Evolutionary conservation across 2,329 filamentous ascomycete genomes (phyloP), one percentile per base, ranked within the genome.

Genomic region (Colletotrichum phormii): DNA sequence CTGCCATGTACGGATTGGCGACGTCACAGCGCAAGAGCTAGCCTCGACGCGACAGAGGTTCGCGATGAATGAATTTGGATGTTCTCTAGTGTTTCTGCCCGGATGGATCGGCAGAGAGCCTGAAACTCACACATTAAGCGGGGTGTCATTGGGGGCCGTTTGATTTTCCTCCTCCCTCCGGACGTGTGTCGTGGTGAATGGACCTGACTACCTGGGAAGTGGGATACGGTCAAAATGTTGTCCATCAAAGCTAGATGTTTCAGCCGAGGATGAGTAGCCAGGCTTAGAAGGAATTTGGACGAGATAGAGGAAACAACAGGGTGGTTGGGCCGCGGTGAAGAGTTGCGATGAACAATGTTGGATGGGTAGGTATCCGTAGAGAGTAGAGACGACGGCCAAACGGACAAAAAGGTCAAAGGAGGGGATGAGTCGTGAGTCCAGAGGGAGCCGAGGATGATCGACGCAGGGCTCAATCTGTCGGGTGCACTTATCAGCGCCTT

Each of bases 291-390:
- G 42, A 55, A 5, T 37, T 49, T 37, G 60, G 64, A 51, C 29
- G 57, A 68, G 53, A n/a, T 33, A 15, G 58, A 71, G 29, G n/a
- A 51, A 51, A 37, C 51, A 46, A 60, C 15, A n/a, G 26, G 18
- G 37, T 63, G 64, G 58, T 57, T 37, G 64, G 53, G 59, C 22
- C 31, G 24, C 59, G n/a, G 31, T 54, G 15, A 55, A 9, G 29
- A 61, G 66, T 70, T 72, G 70, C 70, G 70, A 72, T 55, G 59
- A 70, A 55, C 31, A 35, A 70, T 49, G 57, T 18, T 31, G 12
- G 15, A 24, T 57, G 29, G 46, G 31, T 42, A 42, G 37, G 37
- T 42, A 42, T 18, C 37, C 13, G 37, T 42, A 49, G 35, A n/a
- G 29, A 64, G 53, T 64, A 64, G 55, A 60, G 70, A 72, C 42